Evolutionary conservation across 306 rosid species (phyloP).

Genomic region (Boehmeria nivea): DNA sequence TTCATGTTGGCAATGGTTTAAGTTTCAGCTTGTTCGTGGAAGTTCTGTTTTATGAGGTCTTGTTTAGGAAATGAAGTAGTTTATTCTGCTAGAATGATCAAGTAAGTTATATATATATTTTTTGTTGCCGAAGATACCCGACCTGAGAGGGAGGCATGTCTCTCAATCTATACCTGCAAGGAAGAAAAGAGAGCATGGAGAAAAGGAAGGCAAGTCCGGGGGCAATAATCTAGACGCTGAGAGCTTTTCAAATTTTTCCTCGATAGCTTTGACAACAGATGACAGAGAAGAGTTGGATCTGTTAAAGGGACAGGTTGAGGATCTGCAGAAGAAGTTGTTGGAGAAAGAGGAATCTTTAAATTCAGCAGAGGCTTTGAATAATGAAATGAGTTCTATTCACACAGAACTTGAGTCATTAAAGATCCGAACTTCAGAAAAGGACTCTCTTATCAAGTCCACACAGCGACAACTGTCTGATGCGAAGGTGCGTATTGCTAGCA

Average conservation of each 20-base stretch:
- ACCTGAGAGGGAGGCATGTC: slow-evolving; percentile 47
- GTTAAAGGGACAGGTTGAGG: slow-evolving; percentile 70
- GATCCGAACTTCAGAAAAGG: slow-evolving; percentile 64
- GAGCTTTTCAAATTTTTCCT: slow-evolving; percentile 45
- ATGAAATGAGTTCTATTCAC: slow-evolving; percentile 45
- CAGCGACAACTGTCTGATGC: slow-evolving; percentile 75
- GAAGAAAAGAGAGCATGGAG: slow-evolving; percentile 59
- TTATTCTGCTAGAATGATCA: neutral
- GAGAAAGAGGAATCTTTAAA: slow-evolving; percentile 75
- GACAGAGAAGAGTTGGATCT: slow-evolving; percentile 60
- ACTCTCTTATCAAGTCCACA: slow-evolving; percentile 49
- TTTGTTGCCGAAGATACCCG: slow-evolving; percentile 37
- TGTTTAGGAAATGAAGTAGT: neutral
- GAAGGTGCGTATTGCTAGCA: slow-evolving; percentile 40
- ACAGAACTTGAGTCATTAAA: slow-evolving; percentile 55
- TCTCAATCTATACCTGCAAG: slow-evolving; percentile 61
- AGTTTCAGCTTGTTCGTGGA: neutral
- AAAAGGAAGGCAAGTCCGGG: slow-evolving; percentile 45
- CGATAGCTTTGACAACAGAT: slow-evolving; percentile 51
- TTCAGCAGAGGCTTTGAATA: slow-evolving; percentile 63
- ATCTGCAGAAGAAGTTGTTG: slow-evolving; percentile 53
- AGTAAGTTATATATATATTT: slow-evolving; percentile 8
- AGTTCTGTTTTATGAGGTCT: slow-evolving; percentile 8
- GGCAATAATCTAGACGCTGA: slow-evolving; percentile 41
- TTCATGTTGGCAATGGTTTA: too few species aligned